Percentiles rank a stretch among this genome's conserved stretches.
These are phyloP conservation scores for Bipolaris zeicola DNA, from an alignment of 2,329 filamentous ascomycete genomes.

Conservation along the genomic window DNA sequence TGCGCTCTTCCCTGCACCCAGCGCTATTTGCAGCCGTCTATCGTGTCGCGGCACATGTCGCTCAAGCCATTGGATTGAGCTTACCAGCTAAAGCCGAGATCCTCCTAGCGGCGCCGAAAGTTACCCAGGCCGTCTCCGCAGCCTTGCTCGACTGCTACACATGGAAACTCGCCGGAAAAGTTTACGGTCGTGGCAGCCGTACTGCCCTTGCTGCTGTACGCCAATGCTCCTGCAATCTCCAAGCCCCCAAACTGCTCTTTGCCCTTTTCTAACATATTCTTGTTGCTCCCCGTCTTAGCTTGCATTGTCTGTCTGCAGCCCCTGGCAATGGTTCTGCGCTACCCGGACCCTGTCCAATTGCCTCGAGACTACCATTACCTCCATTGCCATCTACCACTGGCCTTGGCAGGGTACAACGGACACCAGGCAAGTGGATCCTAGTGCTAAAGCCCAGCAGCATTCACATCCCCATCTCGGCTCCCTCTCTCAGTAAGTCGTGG, in stretches of 20 bases:
- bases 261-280: neutral
- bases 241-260: neutral
- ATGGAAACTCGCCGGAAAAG: slow-evolving; percentile 75
- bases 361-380: slow-evolving; percentile 85
- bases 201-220: slow-evolving; percentile 73
- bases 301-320: slow-evolving; percentile 72
- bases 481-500: slow-evolving; percentile 33
- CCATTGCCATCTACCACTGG: slow-evolving; percentile 79
- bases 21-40: slow-evolving; percentile 81
- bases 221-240: slow-evolving; percentile 29
- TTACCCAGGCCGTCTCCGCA: slow-evolving; percentile 77
- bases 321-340: slow-evolving; percentile 97
- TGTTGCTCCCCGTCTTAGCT: slow-evolving; percentile 57
- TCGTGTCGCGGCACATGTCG: slow-evolving; percentile 62
- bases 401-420: slow-evolving; percentile 68
- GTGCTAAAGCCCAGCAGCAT: slow-evolving; percentile 44
- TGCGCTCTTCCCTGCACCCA: slow-evolving; percentile 93
- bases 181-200: slow-evolving; percentile 71
- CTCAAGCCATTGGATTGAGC: slow-evolving; percentile 60
- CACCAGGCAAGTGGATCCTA: slow-evolving; percentile 23
- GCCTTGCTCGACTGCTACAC: slow-evolving; percentile 84
- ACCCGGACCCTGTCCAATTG: slow-evolving; percentile 94
- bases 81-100: slow-evolving; percentile 67
- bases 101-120: slow-evolving; percentile 73
- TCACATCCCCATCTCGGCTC: slow-evolving; percentile 39